These are phyloP conservation scores for Phoma sp. DNA, from an alignment of 2,329 filamentous ascomycete species.

Conservation along the genomic window DNA sequence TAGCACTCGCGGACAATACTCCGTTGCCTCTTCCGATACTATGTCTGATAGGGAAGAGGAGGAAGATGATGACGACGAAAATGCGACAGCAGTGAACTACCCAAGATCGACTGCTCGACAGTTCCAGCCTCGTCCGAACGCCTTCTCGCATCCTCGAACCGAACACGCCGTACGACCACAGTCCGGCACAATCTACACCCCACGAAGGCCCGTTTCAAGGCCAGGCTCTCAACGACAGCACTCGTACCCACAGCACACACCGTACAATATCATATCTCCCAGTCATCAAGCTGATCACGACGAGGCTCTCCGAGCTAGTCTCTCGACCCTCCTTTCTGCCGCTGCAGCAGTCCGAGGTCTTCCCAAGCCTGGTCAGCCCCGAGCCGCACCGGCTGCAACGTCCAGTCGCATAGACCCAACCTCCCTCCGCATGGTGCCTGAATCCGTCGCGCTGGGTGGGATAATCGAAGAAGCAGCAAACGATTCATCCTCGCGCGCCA, in stretches of 20 bases:
- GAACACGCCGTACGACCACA: slow-evolving; percentile 45
- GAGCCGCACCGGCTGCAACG: slow-evolving; percentile 40
- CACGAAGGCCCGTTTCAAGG: slow-evolving; percentile 42
- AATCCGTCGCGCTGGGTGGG: slow-evolving; percentile 63
- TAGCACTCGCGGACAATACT: slow-evolving; percentile 34
- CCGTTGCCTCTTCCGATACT: slow-evolving; percentile 46
- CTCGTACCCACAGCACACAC: slow-evolving; percentile 58
- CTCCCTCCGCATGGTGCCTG: slow-evolving; percentile 64
- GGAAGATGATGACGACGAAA: slow-evolving; percentile 69
- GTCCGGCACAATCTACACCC: slow-evolving; percentile 57
- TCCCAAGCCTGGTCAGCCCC: slow-evolving; percentile 63
- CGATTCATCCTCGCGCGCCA: slow-evolving; percentile 34
- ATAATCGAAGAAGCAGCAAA: slow-evolving; percentile 37
- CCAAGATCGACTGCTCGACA: slow-evolving; percentile 56
- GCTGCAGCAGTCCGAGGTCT: slow-evolving; percentile 86
- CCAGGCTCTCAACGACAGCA: slow-evolving; percentile 46
- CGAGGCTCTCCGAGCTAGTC: slow-evolving; percentile 85
- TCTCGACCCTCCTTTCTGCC: slow-evolving; percentile 95
- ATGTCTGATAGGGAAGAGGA: slow-evolving; percentile 45
- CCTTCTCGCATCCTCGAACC: slow-evolving; percentile 81
- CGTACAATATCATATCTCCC: slow-evolving; percentile 73
- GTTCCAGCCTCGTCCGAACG: slow-evolving; percentile 90
- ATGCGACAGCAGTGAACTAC: slow-evolving; percentile 79
- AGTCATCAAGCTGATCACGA: slow-evolving; percentile 87
- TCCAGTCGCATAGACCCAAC: slow-evolving; percentile 55